Evolutionary conservation across 192 early-diverging fungal species (phyloP).

Genomic region (Rhizoclosmatium sp.): DNA sequence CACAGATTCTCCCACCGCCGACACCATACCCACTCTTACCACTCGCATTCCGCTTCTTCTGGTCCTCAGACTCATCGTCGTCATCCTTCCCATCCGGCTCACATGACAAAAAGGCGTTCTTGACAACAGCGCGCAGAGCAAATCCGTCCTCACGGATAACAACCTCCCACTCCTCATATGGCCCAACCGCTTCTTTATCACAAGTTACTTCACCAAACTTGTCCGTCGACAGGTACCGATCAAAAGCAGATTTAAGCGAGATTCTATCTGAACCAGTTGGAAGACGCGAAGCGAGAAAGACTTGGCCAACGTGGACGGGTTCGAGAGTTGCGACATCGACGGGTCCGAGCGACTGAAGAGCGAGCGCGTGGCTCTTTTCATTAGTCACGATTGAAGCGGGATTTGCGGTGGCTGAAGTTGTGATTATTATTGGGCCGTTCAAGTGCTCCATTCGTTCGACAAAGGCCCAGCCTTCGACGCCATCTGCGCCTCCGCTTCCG

Average conservation of each 20-base stretch:
- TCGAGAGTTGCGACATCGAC: conserved; percentile 37
- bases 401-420: conserved; percentile 52
- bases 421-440: conserved; percentile 70
- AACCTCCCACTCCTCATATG: conserved; percentile 81
- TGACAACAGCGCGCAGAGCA: conserved; percentile 64
- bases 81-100: conserved; percentile 52
- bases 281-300: conserved; percentile 72
- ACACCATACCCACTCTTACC: conserved; percentile 65
- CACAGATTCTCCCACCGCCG: conserved; percentile 73
- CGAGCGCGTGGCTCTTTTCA: conserved; percentile 27
- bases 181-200: conserved; percentile 78
- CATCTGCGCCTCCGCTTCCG: conserved; percentile 24
- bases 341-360: conserved; percentile 25
- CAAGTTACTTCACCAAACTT: conserved; percentile 80
- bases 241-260: conserved; percentile 68
- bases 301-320: conserved; percentile 66
- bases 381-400: conserved; percentile 36
- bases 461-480: conserved; percentile 69
- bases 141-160: conserved; percentile 73
- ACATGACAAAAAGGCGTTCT: conserved; percentile 72
- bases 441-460: conserved; percentile 69
- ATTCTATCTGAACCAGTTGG: conserved; percentile 50
- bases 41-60: conserved; percentile 69
- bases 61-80: conserved; percentile 71
- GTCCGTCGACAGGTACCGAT: conserved; percentile 76